Evolutionary conservation across 2,329 filamentous ascomycete species (phyloP), one percentile per base, ranked within the genome.

Genomic region (Penicillium capsulatum): DNA sequence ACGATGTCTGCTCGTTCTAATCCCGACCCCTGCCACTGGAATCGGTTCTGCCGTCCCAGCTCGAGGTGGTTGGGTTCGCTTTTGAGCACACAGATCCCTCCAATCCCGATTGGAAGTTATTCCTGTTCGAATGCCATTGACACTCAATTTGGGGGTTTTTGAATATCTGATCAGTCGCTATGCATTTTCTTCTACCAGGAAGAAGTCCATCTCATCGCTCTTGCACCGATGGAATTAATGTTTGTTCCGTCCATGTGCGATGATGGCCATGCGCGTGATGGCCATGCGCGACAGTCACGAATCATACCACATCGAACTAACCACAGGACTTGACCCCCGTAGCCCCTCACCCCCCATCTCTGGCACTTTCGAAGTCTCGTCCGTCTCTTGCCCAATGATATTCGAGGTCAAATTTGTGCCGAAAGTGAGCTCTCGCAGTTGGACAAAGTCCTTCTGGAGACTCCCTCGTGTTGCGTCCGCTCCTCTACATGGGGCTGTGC

Each of bases 311-410:
- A 3, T 8, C 8, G 6, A 27, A 19, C 37, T 40, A 40, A 40
- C 24, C 11, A 24, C 9, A 27, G 14, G 13, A 11, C 14, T n/a
- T 14, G 4, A n/a, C 4, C n/a, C 13, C 11, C n/a, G 10, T 14
- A 28, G 13, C 24, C 13, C 20, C 15, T 28, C 33, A 10, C 7
- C 17, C 8, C 45, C 36, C 31, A 10, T 7, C 17, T 5, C 44
- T 34, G 66, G 66, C 66, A 67, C 57, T 53, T 62, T 69, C 66
- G 66, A 69, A 69, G 66, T 63, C 65, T 69, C 59, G 61, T 68
- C 50, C 49, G 53, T 66, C 64, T 33, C 58, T 54, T 49, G 48
- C 53, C 59, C 54, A 57, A 64, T 65, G 65, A 63, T 62, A 58
- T 58, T 64, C 59, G 66, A 68, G 66, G 66, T 69, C 66, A 69